Conservation (phyloP, 768 basidiomycete genomes). For the Trametes cingulata region DNA sequence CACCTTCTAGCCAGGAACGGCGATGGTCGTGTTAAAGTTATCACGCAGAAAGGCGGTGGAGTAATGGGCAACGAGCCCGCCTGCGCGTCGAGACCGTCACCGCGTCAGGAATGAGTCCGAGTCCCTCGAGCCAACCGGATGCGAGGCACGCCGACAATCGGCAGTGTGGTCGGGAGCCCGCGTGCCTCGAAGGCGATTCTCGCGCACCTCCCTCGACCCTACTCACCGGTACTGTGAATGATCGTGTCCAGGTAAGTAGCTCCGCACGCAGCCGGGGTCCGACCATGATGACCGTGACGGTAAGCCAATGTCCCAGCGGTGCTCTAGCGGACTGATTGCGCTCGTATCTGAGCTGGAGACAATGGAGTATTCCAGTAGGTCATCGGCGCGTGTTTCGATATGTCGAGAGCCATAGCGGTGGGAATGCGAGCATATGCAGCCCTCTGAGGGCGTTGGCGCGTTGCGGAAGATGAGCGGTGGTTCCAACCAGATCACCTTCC, state of each 20-base stretch:
- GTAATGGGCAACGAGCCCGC: not conserved
- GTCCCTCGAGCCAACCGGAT: no score
- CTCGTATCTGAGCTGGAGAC: not conserved
- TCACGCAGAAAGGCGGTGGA: not conserved
- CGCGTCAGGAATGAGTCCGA: not conserved
- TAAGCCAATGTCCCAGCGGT: no score
- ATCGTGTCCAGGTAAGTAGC: not conserved
- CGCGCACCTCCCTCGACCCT: not conserved
- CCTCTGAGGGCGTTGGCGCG: not conserved
- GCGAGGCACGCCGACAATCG: not conserved
- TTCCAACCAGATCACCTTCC: constrained; percentile 11
- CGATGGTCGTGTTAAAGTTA: not conserved
- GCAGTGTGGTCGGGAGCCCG: not conserved
- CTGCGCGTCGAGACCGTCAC: not conserved
- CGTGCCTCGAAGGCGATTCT: not conserved
- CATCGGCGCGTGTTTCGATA: not conserved
- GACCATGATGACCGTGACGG: no score
- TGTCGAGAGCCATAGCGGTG: not conserved
- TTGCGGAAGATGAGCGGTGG: constrained; percentile 3
- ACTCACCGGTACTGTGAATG: not conserved
- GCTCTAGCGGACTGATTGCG: no score
- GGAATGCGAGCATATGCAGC: not conserved
- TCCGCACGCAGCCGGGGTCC: no score
- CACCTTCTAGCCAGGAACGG: not conserved
- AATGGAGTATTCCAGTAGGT: not conserved